Conservation (phyloP, 179 eudicot genomes). For the Monotropa hypopitys region DNA sequence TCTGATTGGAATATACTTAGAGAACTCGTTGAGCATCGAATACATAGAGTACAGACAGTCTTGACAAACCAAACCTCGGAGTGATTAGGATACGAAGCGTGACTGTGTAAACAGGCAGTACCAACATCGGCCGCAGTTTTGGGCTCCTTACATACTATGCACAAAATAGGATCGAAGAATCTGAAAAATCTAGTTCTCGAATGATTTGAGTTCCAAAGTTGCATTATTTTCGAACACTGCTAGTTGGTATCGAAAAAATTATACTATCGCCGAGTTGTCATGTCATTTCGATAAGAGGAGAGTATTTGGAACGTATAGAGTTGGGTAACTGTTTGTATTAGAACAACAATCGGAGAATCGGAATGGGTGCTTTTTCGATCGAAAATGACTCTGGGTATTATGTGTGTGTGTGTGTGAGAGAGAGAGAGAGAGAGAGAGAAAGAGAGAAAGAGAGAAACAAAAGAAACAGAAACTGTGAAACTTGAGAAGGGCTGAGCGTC, state of each 20-base stretch:
- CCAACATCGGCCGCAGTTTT: slow-evolving; percentile 15
- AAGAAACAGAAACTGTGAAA: too few relatives aligned
- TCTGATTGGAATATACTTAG: slow-evolving; percentile 21
- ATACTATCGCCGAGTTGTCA: too few relatives aligned
- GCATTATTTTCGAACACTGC: slow-evolving; percentile 19
- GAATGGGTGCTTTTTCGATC: too few relatives aligned
- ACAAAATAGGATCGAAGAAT: background rate
- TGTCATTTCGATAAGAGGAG: too few relatives aligned
- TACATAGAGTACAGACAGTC: slow-evolving; percentile 47
- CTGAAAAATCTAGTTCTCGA: slow-evolving; percentile 5
- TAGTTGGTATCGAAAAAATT: background rate
- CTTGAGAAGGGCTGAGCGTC: too few relatives aligned
- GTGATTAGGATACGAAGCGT: slow-evolving; percentile 12
- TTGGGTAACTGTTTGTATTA: too few relatives aligned
- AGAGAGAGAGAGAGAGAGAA: too few relatives aligned
- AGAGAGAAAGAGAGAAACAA: too few relatives aligned
- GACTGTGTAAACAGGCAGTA: slow-evolving; percentile 13
- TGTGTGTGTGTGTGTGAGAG: too few relatives aligned
- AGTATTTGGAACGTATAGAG: too few relatives aligned
- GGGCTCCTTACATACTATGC: background rate
- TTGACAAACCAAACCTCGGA: slow-evolving; percentile 50
- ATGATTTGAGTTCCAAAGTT: slow-evolving; percentile 10
- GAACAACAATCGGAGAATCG: too few relatives aligned
- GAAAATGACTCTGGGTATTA: too few relatives aligned
- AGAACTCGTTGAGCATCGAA: slow-evolving; percentile 19